These are phyloP conservation scores for Exsudoporus frostii DNA, from an alignment of 768 basidiomycete species.

Conservation along the genomic window DNA sequence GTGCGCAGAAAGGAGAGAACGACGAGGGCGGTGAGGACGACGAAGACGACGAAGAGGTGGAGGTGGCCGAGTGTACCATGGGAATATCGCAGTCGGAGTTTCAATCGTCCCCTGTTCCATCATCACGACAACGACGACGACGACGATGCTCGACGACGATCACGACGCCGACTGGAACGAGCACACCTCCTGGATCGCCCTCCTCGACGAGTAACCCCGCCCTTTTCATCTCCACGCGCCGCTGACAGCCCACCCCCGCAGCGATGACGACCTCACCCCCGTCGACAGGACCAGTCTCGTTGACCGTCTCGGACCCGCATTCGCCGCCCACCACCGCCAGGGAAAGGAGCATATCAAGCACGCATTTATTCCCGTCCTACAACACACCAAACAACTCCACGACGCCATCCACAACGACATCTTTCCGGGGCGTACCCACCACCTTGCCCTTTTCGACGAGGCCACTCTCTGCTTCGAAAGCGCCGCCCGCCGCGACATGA, in stretches of 20 bases:
- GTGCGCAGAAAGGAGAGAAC: conserved; percentile 5
- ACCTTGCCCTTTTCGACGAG: conserved; percentile 51
- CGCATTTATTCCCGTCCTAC: conserved; percentile 35
- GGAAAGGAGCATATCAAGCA: conserved; percentile 32
- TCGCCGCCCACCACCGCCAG: conserved; percentile 29
- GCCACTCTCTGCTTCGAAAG: conserved; percentile 53
- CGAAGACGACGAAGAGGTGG: conserved; percentile 9
- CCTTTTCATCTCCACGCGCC: not conserved
- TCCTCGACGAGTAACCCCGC: conserved; percentile 25
- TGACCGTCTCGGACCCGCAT: conserved; percentile 44
- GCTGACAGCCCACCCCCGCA: conserved; percentile 15
- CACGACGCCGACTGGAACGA: conserved; percentile 24
- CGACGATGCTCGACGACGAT: conserved; percentile 5
- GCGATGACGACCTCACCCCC: conserved; percentile 37
- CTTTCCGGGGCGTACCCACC: conserved; percentile 33
- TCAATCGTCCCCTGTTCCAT: conserved; percentile 9
- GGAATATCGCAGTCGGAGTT: conserved; percentile 20
- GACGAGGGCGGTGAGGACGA: not conserved
- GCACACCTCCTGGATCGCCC: conserved; percentile 25
- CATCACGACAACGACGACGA: not conserved
- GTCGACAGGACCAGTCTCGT: conserved; percentile 44
- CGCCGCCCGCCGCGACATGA: conserved; percentile 41
- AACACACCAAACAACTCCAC: conserved; percentile 37
- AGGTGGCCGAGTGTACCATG: conserved; percentile 11
- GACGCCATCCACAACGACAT: conserved; percentile 32